Base-by-base conservation (phyloP, 2,329 filamentous ascomycete species). In the Aspergillus japonicus region DNA sequence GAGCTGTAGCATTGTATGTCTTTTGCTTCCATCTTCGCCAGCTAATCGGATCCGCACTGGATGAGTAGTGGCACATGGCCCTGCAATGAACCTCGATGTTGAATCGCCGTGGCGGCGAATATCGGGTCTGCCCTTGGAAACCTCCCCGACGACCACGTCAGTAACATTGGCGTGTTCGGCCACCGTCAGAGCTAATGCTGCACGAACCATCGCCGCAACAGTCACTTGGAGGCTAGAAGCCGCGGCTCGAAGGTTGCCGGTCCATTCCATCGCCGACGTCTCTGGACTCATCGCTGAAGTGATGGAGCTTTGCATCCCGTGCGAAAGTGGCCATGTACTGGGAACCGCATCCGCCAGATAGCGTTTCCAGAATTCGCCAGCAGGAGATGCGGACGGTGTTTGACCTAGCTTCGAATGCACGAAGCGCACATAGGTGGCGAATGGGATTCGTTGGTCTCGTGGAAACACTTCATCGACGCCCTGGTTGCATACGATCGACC, bases 61-160 rank as follows among this genome's bases (percentile, higher is more conserved):
- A 24, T 60, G 58, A 11, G 58, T 57, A 6, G 57, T 33, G 21
- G 55, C 55, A 44, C 57, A 59, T 6, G 57, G 57, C 16, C 57
- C 57, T 11, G 52, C 52, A 47, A 59, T 52, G 33, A 59, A 59
- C 5, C 26, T 26, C 3, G 57, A 23, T 7, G 39, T 31, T 19
- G 31, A 16, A 23, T 23, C 23, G 23, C 23, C 23, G 23, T 23
- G 23, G 23, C 23, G 2, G 23, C 23, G 23, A 23, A 23, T 23
- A 23, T 23, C 23, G 23, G 23, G 23, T n/a, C 57, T 21, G 10
- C 57, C 57, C 21, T 23, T 59, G 8, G 57, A 59, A 1, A 59
- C 57, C 47, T 59, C 57, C 5, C 57, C 57, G 7, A 54, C 19
- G 3, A 54, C 47, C 4, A 55, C 51, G 14, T 59, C 57, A 10